Conservation (phyloP, 1,139 yeast species). For the Diutina siamensis region DNA sequence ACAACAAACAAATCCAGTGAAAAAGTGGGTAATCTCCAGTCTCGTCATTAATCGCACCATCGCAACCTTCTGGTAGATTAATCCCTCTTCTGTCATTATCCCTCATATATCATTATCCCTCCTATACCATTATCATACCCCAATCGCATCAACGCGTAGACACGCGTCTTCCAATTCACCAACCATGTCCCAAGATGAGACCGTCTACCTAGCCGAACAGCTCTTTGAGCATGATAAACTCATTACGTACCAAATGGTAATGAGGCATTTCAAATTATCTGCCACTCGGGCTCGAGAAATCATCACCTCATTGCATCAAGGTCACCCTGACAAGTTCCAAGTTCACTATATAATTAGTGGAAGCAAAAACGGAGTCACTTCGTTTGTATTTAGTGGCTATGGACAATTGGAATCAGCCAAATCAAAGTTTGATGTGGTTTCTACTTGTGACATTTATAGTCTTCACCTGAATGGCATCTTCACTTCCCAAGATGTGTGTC, state of each 20-base stretch:
- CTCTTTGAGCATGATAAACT: background rate
- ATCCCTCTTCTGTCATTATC: background rate
- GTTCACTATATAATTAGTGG: background rate
- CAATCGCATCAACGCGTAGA: background rate
- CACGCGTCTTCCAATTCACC: background rate
- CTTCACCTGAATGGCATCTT: background rate
- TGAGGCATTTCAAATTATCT: background rate
- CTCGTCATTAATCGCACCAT: no score
- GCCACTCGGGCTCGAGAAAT: background rate
- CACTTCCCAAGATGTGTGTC: background rate
- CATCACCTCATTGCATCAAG: background rate
- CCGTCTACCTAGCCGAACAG: background rate
- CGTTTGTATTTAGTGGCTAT: background rate
- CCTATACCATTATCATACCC: no score
- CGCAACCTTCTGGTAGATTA: no score
- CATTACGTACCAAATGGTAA: constrained; percentile 4
- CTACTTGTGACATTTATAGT: background rate
- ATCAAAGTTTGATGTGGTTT: background rate
- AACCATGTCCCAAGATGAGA: background rate
- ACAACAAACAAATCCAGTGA: no score
- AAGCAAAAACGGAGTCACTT: background rate
- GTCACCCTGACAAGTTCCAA: background rate
- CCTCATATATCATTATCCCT: background rate
- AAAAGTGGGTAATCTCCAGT: no score
- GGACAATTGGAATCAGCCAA: background rate